Evolutionary conservation across 1,284 basidiomycete genomes (phyloP), one percentile per base, ranked within the genome.

Genomic region (Sanguinoderma infundibulare): DNA sequence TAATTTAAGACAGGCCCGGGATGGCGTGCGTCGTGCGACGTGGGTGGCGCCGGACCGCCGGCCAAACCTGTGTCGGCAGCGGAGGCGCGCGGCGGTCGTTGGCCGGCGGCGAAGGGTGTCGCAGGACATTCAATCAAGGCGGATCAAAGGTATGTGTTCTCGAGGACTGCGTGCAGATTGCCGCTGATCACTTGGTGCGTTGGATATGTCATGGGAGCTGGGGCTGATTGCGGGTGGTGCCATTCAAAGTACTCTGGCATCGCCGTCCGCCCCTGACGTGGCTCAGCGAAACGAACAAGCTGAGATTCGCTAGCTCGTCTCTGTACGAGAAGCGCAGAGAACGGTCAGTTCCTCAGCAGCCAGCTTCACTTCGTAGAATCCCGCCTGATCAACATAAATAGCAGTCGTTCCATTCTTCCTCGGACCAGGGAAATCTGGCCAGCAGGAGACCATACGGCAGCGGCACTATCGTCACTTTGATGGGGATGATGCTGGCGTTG

Each of bases 401-500:
- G 5, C 38, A 17, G 8, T 35, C 30, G 30, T 50, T 50, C 44
- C 26, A 35, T 51, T 32, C 30, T 51, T 36, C 8, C 49, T 22
- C 22, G n/a, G 22, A 35, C 38, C 40, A 34, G 36, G 57, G 39
- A 30, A 38, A 50, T 57, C 54, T 54, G 38, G 55, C 40, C 42
- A 39, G 60, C 62, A 57, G 59, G 56, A 35, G 42, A 57, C 35
- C 50, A 40, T 50, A 53, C 58, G 56, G 62, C 65, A 63, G 62
- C 52, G 58, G 58, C 44, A 36, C 46, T 46, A 63, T 59, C 54
- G 55, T 60, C 32, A 44, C 51, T 32, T 28, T 64, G 65, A 66
- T 66, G 55, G 55, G 34, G 35, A 57, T 66, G 65, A 66, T 66
- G 65, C 56, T 60, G 64, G 59, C 62, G 57, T 62, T 66, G 65